A percentile compares a stretch with the other conserved stretches of the same genome.
phyloP scores from a whole-genome alignment of 2,329 filamentous ascomycete species.

The Coniochaeta ligniaria region DNA sequence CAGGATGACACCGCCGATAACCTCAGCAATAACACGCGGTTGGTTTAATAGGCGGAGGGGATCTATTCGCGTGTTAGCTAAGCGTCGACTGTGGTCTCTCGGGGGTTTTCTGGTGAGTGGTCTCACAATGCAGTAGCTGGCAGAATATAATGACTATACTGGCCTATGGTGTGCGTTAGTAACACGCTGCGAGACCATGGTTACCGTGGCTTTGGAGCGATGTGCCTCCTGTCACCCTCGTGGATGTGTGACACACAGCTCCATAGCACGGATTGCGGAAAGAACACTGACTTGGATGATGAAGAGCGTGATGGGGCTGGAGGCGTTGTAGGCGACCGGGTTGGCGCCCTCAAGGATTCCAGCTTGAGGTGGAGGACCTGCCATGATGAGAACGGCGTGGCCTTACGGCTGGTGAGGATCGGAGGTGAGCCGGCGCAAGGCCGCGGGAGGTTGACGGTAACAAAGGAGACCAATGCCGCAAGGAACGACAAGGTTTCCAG shows the following conservation, averaged over 20 bases:
- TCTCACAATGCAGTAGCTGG: slow-evolving; percentile 54
- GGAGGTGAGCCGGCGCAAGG: neutral
- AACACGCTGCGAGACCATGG: neutral
- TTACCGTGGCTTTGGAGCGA: neutral
- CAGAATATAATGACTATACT: slow-evolving; percentile 70
- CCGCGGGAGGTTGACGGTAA: neutral
- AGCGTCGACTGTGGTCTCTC: too few species aligned
- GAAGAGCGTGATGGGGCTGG: slow-evolving; percentile 61
- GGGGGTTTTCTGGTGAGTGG: neutral
- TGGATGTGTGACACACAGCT: too few species aligned
- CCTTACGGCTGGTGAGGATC: neutral
- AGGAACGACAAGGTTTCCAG: neutral
- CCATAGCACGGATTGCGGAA: too few species aligned
- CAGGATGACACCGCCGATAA: slow-evolving; percentile 71
- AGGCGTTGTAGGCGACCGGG: slow-evolving; percentile 53
- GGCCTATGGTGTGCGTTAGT: slow-evolving; percentile 13
- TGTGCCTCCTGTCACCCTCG: neutral
- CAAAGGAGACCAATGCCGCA: neutral
- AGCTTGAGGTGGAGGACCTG: slow-evolving; percentile 17
- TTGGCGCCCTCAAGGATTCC: slow-evolving; percentile 60
- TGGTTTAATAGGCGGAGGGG: slow-evolving; percentile 35
- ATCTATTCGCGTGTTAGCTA: slow-evolving; percentile 7
- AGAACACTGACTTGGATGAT: slow-evolving; percentile 54
- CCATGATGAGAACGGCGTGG: slow-evolving; percentile 5
- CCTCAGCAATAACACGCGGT: slow-evolving; percentile 72